Base-by-base conservation (phyloP, 495 filamentous ascomycete species). In the Penicillium malachiteum region DNA sequence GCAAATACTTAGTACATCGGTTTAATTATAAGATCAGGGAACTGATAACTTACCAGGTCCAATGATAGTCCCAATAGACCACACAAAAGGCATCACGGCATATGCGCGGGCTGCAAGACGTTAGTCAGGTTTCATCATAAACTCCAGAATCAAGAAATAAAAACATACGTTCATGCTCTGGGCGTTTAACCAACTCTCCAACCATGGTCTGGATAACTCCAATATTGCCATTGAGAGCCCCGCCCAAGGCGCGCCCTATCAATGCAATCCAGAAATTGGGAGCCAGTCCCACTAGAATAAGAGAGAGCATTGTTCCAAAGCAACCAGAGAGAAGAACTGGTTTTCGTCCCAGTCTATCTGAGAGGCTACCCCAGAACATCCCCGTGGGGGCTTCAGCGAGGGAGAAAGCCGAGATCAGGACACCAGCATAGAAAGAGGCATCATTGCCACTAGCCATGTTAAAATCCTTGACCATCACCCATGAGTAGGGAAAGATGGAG, bases 121-220 rank as follows among this genome's bases (percentile, higher is more conserved):
- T 26, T 4, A 26, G 21, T 26, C 4, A 4, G 4, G 4, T 26
- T 26, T 4, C 4, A 4, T 26, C 21, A 26, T 26, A 2, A 26
- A 1, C 21, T 4, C 21, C 9, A 35, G 12, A n/a, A 34, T 8
- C 48, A 3, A 3, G 2, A 18, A 1, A 3, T 17, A 14, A 50
- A 12, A 50, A 78, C 87, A 74, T 78, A 90, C 87, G 90, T 68
- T 94, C 90, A 74, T 94, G 88, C 62, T 91, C 85, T 3, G 88
- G 88, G 33, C 86, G 85, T 17, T 78, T 85, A 42, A 93, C 87
- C 48, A 93, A 60, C 66, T 95, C 90, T 17, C 86, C 89, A 18
- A 95, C 90, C 89, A 93, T 93, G n/a, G 90, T 93, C 68, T 93
- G 90, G 55, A 95, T 90, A 33, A 95, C 90, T 9, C 87, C 90